Evolutionary conservation across 1,284 basidiomycete genomes (phyloP).

Genomic region (Moesziomyces aphidis): DNA sequence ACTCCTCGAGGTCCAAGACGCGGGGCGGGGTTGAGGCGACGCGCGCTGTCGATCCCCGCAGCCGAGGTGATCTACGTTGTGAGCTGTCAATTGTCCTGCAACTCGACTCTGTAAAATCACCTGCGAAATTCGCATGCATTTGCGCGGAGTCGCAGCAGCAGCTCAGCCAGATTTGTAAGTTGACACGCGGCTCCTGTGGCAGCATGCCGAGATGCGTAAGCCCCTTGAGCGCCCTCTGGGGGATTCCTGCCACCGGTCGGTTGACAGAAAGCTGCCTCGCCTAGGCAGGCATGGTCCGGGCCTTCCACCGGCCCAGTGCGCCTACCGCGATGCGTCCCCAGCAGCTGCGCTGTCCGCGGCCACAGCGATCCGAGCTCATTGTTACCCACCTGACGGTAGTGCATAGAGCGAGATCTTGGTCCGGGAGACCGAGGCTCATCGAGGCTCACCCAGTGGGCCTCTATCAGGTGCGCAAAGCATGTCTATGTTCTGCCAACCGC

Average conservation of each 20-base stretch:
- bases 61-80: conserved; percentile 18
- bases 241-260: background rate
- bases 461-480: background rate
- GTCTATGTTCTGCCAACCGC: background rate
- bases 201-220: too few species aligned
- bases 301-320: background rate
- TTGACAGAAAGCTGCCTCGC: background rate
- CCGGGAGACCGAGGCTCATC: background rate
- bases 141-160: background rate
- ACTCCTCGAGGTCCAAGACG: background rate
- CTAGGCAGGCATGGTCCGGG: background rate
- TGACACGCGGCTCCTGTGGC: too few species aligned
- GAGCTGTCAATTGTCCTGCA: conserved; percentile 1
- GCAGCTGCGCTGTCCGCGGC: too few species aligned
- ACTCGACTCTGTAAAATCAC: background rate
- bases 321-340: too few species aligned
- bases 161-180: too few species aligned
- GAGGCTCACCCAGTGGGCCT: too few species aligned
- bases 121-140: background rate
- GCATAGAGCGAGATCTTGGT: background rate
- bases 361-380: background rate
- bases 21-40: background rate
- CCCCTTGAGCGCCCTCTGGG: too few species aligned
- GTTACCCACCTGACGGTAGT: background rate
- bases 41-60: conserved; percentile 5